These are phyloP conservation scores for Whalleya microplaca DNA, from an alignment of 2,329 filamentous ascomycete genomes.

Conservation along the genomic window DNA sequence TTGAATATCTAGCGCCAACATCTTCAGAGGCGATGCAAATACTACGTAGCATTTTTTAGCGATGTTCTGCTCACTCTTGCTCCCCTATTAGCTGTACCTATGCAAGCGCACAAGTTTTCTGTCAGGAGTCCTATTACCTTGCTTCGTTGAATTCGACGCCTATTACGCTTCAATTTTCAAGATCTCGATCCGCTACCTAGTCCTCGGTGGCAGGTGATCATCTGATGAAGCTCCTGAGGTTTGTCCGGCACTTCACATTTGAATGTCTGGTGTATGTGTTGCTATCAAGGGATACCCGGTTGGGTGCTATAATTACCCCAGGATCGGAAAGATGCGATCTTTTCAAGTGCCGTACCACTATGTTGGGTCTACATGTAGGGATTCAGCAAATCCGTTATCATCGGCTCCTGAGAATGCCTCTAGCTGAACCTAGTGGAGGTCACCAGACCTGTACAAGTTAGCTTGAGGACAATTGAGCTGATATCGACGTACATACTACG, in stretches of 20 bases:
- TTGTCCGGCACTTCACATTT: background rate
- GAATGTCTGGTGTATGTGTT: background rate
- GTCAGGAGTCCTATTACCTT: background rate
- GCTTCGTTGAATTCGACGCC: background rate
- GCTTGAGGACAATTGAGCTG: background rate
- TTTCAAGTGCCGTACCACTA: background rate
- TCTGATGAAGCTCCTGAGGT: too few relatives aligned
- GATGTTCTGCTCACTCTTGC: background rate
- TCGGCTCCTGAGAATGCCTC: background rate
- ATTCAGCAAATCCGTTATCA: background rate
- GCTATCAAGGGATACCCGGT: background rate
- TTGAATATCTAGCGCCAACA: background rate
- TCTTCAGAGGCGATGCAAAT: background rate
- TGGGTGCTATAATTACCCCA: background rate
- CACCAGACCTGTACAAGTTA: background rate
- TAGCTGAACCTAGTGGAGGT: background rate
- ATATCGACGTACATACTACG: background rate
- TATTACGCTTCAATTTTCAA: too few relatives aligned
- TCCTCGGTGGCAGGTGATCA: too few relatives aligned
- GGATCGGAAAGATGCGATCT: background rate
- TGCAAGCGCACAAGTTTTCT: background rate
- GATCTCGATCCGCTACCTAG: too few relatives aligned
- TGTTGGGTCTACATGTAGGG: background rate
- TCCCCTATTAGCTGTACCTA: background rate
- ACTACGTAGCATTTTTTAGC: background rate